Evolutionary conservation across 2,329 filamentous ascomycete species (phyloP), one percentile per base, ranked within the genome.

Genomic region (Scedosporium aurantiacum): DNA sequence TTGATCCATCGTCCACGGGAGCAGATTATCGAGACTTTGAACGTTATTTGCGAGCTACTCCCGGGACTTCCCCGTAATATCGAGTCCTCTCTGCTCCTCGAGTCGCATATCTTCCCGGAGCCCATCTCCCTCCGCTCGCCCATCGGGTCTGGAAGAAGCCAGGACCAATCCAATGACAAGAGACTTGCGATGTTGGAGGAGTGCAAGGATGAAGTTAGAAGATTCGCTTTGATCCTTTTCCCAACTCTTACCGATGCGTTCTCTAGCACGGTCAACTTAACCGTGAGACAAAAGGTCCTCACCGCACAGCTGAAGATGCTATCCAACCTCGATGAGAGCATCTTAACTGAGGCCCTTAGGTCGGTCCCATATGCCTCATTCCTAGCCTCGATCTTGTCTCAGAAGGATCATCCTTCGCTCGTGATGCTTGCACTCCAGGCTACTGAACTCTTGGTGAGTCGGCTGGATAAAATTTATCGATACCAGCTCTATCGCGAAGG

Each of bases 401-500:
- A 99, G 68, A 89, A 96, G 71, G 95, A 99, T 68, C 92, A 99
- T 67, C 83, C 90, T 0, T 87, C 87, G 2, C 78, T 99, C 4
- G 91, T 97, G 8, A 89, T 91, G 64, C 88, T 87, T 66, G 93
- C 91, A 18, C 78, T 99, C 16, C 90, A 96, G 69, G 93, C 92
- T 43, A 90, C 93, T 0, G 92, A 97, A 71, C 79, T 99, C 5
- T 81, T 99, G 1, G 82, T 97, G 63, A 87, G 86, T 68, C 86
- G 95, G 18, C 78, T 99, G 5, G 90, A 92, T 64, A 81, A 87
- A 23, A 89, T 97, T 32, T 99, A 99, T 70, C 87, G 90, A 27
- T 96, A 97, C 68, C 95, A 99, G 68, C 93, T 99, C 67, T 96
- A 99, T 70, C 89, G 94, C 0, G 95, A 99, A 75, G 94, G 94